Conservation (phyloP, 2,329 filamentous ascomycete genomes). For the Fusarium vanettenii region DNA sequence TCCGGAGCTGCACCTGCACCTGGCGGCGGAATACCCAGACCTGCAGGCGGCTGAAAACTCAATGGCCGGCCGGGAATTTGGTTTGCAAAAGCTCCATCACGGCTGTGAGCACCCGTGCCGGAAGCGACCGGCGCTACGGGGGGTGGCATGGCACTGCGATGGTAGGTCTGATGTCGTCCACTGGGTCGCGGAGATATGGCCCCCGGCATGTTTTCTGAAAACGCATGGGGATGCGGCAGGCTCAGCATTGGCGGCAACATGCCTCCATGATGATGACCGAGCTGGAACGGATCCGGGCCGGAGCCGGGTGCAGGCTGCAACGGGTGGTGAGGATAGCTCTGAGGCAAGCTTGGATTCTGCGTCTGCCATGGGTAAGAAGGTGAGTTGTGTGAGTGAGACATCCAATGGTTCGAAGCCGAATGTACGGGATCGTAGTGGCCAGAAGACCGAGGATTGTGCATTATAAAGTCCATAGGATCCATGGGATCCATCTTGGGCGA, state of each 20-base stretch:
- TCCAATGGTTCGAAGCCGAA: constrained; percentile 42
- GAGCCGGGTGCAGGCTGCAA: constrained; percentile 23
- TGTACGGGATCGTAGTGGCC: constrained; percentile 45
- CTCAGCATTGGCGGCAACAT: constrained; percentile 39
- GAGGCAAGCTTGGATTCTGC: constrained; percentile 30
- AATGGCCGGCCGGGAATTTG: constrained; percentile 35
- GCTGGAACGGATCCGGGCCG: constrained; percentile 34
- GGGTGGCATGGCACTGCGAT: constrained; percentile 19
- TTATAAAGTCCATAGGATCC: constrained; percentile 45
- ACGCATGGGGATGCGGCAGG: constrained; percentile 24
- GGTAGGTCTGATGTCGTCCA: constrained; percentile 23
- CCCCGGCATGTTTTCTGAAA: constrained; percentile 25
- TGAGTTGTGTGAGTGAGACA: constrained; percentile 33
- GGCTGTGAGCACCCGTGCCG: constrained; percentile 11
- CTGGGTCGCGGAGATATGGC: constrained; percentile 26
- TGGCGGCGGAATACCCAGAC: constrained; percentile 21
- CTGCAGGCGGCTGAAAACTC: constrained; percentile 31
- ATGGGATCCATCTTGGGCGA: constrained; percentile 44
- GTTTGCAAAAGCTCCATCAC: constrained; percentile 37
- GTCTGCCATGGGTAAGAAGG: constrained; percentile 39
- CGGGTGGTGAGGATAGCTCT: constrained; percentile 33
- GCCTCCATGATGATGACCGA: constrained; percentile 33
- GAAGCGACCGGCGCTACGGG: constrained; percentile 9
- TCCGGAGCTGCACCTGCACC: constrained; percentile 21
- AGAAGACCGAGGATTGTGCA: constrained; percentile 35